These are phyloP conservation scores for Durio zibethinus DNA, from an alignment of 345 rosid species.

Conservation along the genomic window DNA sequence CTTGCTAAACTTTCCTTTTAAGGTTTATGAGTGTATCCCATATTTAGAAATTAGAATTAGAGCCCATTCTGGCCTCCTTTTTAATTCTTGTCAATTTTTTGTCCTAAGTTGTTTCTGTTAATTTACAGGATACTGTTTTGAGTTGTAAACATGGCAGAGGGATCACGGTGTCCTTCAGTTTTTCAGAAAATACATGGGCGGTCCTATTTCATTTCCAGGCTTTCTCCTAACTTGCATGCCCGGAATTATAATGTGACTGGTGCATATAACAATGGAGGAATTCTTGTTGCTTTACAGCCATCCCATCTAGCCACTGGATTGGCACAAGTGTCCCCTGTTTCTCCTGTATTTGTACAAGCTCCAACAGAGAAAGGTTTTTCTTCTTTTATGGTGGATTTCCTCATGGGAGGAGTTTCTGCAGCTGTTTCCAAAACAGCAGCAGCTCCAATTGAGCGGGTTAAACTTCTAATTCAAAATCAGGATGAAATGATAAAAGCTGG, in stretches of 20 bases:
- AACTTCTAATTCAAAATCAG: not conserved
- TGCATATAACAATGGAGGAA: slow-evolving; percentile 32
- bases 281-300: slow-evolving; percentile 32
- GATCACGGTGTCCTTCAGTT: slow-evolving; percentile 48
- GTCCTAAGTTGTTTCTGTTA: not conserved
- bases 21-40: not conserved
- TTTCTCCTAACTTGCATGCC: slow-evolving; percentile 34
- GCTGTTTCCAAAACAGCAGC: slow-evolving; percentile 56
- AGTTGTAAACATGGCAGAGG: slow-evolving; percentile 54
- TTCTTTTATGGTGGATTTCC: slow-evolving; percentile 43
- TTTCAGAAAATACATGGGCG: slow-evolving; percentile 52
- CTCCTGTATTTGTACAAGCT: slow-evolving; percentile 42
- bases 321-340: slow-evolving; percentile 27
- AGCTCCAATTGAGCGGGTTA: not conserved
- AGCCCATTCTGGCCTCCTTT: not conserved
- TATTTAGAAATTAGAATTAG: not conserved
- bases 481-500: slow-evolving; percentile 45
- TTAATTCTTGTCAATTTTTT: not conserved
- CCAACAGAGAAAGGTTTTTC: slow-evolving; percentile 39
- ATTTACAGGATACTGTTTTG: slow-evolving; percentile 25
- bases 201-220: slow-evolving; percentile 37
- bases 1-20: not conserved
- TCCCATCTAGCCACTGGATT: slow-evolving; percentile 26
- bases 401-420: slow-evolving; percentile 59
- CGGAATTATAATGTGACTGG: slow-evolving; percentile 17